Conservation (phyloP, 495 filamentous ascomycete genomes). For the Lindgomyces ingoldianus region DNA sequence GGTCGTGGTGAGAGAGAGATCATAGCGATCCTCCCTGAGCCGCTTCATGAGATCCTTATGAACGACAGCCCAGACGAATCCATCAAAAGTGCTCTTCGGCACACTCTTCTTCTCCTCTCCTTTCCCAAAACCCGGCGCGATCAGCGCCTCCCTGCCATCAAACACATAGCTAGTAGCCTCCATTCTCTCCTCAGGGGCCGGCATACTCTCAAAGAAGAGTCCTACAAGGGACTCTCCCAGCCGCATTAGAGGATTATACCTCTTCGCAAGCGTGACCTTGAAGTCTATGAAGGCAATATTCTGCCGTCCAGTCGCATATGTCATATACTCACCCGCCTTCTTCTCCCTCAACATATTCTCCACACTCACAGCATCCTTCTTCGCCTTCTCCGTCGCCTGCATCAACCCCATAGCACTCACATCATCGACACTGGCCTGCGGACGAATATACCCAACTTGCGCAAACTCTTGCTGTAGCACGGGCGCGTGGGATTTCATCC, state of each 20-base stretch:
- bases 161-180: conserved; percentile 81
- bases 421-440: conserved; percentile 47
- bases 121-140: conserved; percentile 59
- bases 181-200: conserved; percentile 65
- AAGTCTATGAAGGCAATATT: conserved; percentile 91
- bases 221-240: conserved; percentile 65
- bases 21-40: conserved; percentile 89
- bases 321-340: conserved; percentile 75
- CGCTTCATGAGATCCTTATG: conserved; percentile 93
- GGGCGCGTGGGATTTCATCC: conserved; percentile 73
- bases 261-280: conserved; percentile 77
- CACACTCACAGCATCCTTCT: conserved; percentile 47
- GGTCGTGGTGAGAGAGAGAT: conserved; percentile 86
- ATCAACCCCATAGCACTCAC: conserved; percentile 49
- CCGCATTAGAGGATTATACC: conserved; percentile 82
- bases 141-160: conserved; percentile 81
- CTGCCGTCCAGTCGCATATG: conserved; percentile 91
- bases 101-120: conserved; percentile 58
- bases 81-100: conserved; percentile 77
- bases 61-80: conserved; percentile 91
- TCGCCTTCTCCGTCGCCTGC: conserved; percentile 35
- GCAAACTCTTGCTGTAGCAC: conserved; percentile 80
- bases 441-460: conserved; percentile 72
- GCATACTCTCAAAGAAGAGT: conserved; percentile 78
- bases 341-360: conserved; percentile 77